Percentiles rank a stretch among this genome's conserved stretches.
phyloP scores from a whole-genome alignment of 177 flowering plant genomes.

The Vitis hybrid region DNA sequence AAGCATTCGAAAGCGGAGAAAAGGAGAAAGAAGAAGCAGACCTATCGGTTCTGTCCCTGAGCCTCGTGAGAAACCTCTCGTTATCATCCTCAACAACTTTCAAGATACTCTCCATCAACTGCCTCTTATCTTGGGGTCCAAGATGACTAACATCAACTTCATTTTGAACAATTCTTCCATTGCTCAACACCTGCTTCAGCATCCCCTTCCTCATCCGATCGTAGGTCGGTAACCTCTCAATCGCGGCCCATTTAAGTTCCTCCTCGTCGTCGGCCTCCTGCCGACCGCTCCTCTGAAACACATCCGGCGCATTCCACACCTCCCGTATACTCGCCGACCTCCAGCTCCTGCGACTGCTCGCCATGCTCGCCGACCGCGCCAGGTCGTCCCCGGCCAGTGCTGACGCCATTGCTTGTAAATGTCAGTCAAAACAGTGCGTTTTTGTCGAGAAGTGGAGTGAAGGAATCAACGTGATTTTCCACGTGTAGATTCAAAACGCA shows the following conservation, averaged over 20 bases:
- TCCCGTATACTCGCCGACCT: no score
- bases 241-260: slow-evolving; percentile 40
- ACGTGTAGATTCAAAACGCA: no score
- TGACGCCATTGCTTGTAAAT: no score
- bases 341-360: no score
- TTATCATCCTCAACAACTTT: slow-evolving; percentile 35
- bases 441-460: no score
- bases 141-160: slow-evolving; percentile 31
- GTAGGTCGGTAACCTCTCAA: slow-evolving; percentile 41
- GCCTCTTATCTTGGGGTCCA: slow-evolving; percentile 21
- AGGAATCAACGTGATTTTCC: no score
- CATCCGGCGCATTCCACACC: no score
- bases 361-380: no score
- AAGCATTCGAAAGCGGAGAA: not conserved
- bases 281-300: slow-evolving; percentile 14
- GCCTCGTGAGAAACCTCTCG: slow-evolving; percentile 33
- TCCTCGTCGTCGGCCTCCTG: slow-evolving; percentile 27
- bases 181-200: slow-evolving; percentile 18
- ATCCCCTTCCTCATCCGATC: slow-evolving; percentile 38
- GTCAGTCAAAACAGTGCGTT: no score
- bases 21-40: not conserved
- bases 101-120: slow-evolving; percentile 24
- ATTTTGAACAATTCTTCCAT: slow-evolving; percentile 15
- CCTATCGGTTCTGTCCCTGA: slow-evolving; percentile 30
- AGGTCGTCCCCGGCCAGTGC: no score